Evolutionary conservation across 1,284 basidiomycete species (phyloP), one percentile per base, ranked within the genome.

Genomic region (Papiliotrema nemorosa): DNA sequence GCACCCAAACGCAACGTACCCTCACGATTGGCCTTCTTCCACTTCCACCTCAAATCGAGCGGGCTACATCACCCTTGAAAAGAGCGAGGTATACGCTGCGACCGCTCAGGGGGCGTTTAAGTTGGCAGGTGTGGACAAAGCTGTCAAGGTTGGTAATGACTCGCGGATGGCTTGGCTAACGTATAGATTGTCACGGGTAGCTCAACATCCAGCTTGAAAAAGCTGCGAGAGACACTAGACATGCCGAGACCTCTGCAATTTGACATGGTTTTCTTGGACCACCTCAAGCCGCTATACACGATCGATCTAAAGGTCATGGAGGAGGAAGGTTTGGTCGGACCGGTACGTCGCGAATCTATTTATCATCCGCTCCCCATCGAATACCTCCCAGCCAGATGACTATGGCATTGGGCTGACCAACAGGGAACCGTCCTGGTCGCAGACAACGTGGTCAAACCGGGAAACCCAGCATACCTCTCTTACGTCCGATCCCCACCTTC

Each of bases 191-290:
- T 69, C 20, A 52, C 57, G 20, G 68, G 68, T 7, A 52, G 54
- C 41, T 69, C 68, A 21, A 65, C 65, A 12, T 40, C 59, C 10
- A 62, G 49, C 18, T 45, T 70, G n/a, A 55, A 53, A 37, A 55
- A 46, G 3, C 54, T 70, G 12, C 44, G 64, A 29, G 47, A 64
- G 47, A 66, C 49, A 3, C 64, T 69, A 38, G 54, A 65, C 44
- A 52, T 70, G 54, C 63, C 63, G 14, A 36, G 48, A 37, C 59
- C 59, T 9, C 35, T 59, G 26, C 53, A 63, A 47, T 70, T 70
- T 41, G 68, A 70, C 39, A 63, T 70, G 61, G 59, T 70, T 27
- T 70, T 70, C 52, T 54, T 70, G 24, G 68, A 70, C 44, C 68
- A 70, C 49, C 49, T 68, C 41, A 70, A 70, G 53, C 66, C 66